These are phyloP conservation scores for Microbotryum lychnidis-dioicae DNA, from an alignment of 1,284 basidiomycete genomes.

Conservation along the genomic window DNA sequence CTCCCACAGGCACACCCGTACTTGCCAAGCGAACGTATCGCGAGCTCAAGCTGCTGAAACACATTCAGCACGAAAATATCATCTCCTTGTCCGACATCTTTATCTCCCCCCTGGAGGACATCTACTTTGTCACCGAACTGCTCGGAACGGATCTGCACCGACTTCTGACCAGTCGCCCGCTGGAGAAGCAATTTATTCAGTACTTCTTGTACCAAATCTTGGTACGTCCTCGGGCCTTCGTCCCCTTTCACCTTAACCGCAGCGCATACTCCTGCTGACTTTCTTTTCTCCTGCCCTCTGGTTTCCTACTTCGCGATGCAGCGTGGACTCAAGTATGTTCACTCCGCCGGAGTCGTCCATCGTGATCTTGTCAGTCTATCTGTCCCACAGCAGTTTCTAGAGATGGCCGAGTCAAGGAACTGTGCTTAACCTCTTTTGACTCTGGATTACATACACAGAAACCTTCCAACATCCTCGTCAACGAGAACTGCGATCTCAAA, in stretches of 20 bases:
- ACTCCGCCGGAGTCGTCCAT: constrained; percentile 98
- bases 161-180: constrained; percentile 85
- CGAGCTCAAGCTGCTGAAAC: constrained; percentile 96
- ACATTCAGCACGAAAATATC: constrained; percentile 99
- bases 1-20: constrained; percentile 57
- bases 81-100: constrained; percentile 98
- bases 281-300: not conserved
- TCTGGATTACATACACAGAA: constrained; percentile 52
- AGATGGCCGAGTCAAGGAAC: too few species aligned
- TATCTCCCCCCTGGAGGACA: constrained; percentile 95
- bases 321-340: constrained; percentile 98
- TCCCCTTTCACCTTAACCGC: not conserved
- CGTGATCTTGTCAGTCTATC: constrained; percentile 67
- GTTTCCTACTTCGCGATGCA: constrained; percentile 36
- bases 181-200: constrained; percentile 99
- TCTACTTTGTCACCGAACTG: constrained; percentile 99
- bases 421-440: not conserved
- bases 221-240: constrained; percentile 65
- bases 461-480: constrained; percentile 98
- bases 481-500: constrained; percentile 99
- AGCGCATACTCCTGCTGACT: not conserved
- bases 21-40: constrained; percentile 94
- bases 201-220: constrained; percentile 99
- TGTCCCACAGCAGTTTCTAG: not conserved
- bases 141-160: constrained; percentile 97